phyloP scores from a whole-genome alignment of 495 filamentous ascomycete species.

The Penicillium fimorum region DNA sequence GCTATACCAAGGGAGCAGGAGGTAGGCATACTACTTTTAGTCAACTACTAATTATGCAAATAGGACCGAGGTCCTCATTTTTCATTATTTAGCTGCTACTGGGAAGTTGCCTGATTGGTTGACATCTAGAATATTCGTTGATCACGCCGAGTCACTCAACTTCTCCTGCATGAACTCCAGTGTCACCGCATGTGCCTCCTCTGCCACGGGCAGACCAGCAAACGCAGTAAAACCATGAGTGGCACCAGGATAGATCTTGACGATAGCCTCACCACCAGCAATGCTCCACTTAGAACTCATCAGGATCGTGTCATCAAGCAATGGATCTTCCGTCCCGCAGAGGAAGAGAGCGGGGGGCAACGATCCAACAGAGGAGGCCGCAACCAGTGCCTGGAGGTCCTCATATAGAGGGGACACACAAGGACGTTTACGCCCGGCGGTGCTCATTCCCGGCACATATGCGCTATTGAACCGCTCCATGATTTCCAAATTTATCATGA shows the following conservation, averaged over 20 bases:
- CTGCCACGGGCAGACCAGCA: slow-evolving; percentile 26
- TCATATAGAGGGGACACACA: slow-evolving; percentile 44
- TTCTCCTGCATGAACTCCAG: slow-evolving; percentile 16
- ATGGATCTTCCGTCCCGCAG: slow-evolving; percentile 51
- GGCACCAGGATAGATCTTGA: slow-evolving; percentile 54
- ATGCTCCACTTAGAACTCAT: slow-evolving; percentile 54
- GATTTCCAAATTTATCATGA: slow-evolving; percentile 17
- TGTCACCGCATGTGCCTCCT: slow-evolving; percentile 17
- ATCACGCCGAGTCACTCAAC: slow-evolving; percentile 1
- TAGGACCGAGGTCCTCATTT: background rate
- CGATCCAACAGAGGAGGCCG: slow-evolving; percentile 25
- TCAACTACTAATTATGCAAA: background rate
- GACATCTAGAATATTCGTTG: background rate
- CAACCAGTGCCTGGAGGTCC: slow-evolving; percentile 31
- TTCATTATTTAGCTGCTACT: background rate
- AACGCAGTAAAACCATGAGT: slow-evolving; percentile 48
- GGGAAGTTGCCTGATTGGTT: background rate
- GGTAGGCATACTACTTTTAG: background rate
- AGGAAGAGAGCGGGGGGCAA: slow-evolving; percentile 54
- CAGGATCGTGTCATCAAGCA: slow-evolving; percentile 55
- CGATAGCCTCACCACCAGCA: slow-evolving; percentile 46
- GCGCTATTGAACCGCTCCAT: slow-evolving; percentile 42
- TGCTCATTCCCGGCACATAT: slow-evolving; percentile 41
- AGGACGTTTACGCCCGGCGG: slow-evolving; percentile 34
- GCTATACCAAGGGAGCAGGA: background rate